Evolutionary conservation across 148 eudicot species (phyloP).

Genomic region (Rhododendron mucronatum): DNA sequence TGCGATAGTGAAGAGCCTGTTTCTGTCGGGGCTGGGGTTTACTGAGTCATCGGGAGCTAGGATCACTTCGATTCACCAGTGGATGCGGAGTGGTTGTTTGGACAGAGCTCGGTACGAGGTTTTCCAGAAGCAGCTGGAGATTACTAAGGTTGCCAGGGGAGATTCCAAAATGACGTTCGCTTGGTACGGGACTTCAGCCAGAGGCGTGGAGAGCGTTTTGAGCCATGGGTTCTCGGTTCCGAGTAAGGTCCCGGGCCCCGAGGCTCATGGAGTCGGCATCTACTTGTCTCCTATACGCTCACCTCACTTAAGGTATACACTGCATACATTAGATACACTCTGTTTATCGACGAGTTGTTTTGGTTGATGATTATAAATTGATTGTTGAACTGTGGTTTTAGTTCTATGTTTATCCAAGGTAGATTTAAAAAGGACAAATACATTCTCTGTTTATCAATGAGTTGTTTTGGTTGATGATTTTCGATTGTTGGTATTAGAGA

Average conservation of each 20-base stretch:
- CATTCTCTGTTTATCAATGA: not conserved
- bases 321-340: not conserved
- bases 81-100: conserved; percentile 20
- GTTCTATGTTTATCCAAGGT: conserved; percentile 10
- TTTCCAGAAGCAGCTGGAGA: conserved; percentile 41
- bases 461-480: not conserved
- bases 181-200: conserved; percentile 49
- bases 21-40: conserved; percentile 25
- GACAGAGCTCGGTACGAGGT: conserved; percentile 37
- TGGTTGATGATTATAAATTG: not conserved
- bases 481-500: not conserved
- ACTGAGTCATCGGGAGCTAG: conserved; percentile 25
- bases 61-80: conserved; percentile 45
- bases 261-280: conserved; percentile 48
- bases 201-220: conserved; percentile 32
- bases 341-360: not conserved
- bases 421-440: not conserved
- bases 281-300: conserved; percentile 41
- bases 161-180: conserved; percentile 34
- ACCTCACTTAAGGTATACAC: conserved; percentile 40
- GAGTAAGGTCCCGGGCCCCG: conserved; percentile 19
- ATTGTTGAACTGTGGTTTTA: conserved; percentile 9
- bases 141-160: conserved; percentile 39
- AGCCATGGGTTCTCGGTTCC: conserved; percentile 40
- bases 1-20: conserved; percentile 24